Percentiles rank a stretch among this genome's conserved stretches.
phyloP scores from a whole-genome alignment of 2,329 filamentous ascomycete species.

The Verticillium klebahnii region DNA sequence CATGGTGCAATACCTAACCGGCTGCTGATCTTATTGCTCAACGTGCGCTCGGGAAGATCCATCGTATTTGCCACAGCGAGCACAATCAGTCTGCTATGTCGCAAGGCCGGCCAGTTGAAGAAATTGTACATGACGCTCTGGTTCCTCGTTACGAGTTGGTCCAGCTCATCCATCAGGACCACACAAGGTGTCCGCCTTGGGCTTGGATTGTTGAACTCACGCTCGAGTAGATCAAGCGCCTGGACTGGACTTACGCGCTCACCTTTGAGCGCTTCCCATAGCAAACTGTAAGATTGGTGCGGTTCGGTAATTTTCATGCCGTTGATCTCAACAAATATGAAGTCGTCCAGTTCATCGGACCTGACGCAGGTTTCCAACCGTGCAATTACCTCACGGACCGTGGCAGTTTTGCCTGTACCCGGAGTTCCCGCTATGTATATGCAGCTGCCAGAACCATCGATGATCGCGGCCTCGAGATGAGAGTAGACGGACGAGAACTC shows the following conservation, averaged over 20 bases:
- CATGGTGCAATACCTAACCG: slow-evolving; percentile 52
- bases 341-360: slow-evolving; percentile 91
- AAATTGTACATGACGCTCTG: slow-evolving; percentile 99
- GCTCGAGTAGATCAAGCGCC: slow-evolving; percentile 83
- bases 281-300: slow-evolving; percentile 87
- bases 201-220: slow-evolving; percentile 88
- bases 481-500: slow-evolving; percentile 93
- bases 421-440: slow-evolving; percentile 99
- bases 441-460: slow-evolving; percentile 87
- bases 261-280: slow-evolving; percentile 94
- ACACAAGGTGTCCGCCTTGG: slow-evolving; percentile 91
- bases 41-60: slow-evolving; percentile 91
- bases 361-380: slow-evolving; percentile 83
- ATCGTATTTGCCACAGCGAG: slow-evolving; percentile 98
- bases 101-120: slow-evolving; percentile 95
- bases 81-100: slow-evolving; percentile 90
- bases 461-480: slow-evolving; percentile 90
- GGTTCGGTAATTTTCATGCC: slow-evolving; percentile 99
- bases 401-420: slow-evolving; percentile 95
- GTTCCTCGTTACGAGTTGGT: slow-evolving; percentile 95
- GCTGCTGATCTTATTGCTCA: slow-evolving; percentile 98
- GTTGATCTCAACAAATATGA: slow-evolving; percentile 99
- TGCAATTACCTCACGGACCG: slow-evolving; percentile 89
- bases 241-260: slow-evolving; percentile 90
- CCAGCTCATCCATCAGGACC: slow-evolving; percentile 96